phyloP scores from a whole-genome alignment of 805 yeast genomes.

The Ogataea naganishii region DNA sequence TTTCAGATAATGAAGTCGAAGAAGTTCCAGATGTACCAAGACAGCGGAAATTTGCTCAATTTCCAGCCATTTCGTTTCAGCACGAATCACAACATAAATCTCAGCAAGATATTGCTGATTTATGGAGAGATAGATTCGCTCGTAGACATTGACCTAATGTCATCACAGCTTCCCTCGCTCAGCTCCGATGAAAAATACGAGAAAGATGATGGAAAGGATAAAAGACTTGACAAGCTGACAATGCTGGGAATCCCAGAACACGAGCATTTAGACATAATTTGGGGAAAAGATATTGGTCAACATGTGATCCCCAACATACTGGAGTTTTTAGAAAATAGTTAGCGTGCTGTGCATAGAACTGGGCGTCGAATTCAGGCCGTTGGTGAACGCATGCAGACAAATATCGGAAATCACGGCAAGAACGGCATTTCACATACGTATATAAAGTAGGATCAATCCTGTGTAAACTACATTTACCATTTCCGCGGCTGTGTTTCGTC shows the following conservation, averaged over 20 bases:
- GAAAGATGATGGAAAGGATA: too few relatives aligned
- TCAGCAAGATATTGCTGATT: constrained; percentile 61
- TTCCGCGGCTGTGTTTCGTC: too few relatives aligned
- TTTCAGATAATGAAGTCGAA: constrained; percentile 76
- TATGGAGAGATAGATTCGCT: constrained; percentile 81
- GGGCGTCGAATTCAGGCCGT: too few relatives aligned
- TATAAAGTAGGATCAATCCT: too few relatives aligned
- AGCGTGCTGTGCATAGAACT: too few relatives aligned
- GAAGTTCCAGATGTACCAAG: constrained; percentile 86
- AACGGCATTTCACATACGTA: too few relatives aligned
- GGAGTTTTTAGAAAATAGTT: constrained; percentile 19
- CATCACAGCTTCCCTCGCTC: constrained; percentile 47
- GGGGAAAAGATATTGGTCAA: constrained; percentile 70
- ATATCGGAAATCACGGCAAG: too few relatives aligned
- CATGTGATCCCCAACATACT: constrained; percentile 36
- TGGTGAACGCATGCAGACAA: too few relatives aligned
- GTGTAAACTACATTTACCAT: too few relatives aligned
- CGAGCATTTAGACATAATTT: constrained; percentile 86
- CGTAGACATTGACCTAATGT: constrained; percentile 77
- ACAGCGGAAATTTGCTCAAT: constrained; percentile 30
- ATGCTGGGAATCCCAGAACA: constrained; percentile 52
- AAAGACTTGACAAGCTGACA: too few relatives aligned
- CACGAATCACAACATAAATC: constrained; percentile 40
- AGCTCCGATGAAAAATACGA: too few relatives aligned
- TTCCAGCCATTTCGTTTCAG: constrained; percentile 40